phyloP scores from a whole-genome alignment of 192 early-diverging fungal species.

The Gorgonomyces haynaldii region DNA sequence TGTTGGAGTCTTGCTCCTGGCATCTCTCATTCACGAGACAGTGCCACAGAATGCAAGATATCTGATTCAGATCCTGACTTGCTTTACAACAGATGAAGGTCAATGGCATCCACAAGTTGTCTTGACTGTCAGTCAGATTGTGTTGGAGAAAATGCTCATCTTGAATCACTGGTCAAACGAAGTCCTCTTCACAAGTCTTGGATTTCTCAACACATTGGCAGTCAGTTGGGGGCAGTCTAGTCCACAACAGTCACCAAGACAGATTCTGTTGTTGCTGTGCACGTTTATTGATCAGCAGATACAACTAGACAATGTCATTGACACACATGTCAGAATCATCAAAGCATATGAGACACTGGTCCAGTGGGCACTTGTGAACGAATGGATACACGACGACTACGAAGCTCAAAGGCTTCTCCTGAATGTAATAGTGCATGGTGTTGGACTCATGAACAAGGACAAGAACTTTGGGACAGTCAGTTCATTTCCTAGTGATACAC shows the following conservation, averaged over 20 bases:
- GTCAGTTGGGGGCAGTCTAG: too few relatives aligned
- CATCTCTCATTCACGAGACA: slow-evolving; percentile 51
- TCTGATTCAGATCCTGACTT: slow-evolving; percentile 53
- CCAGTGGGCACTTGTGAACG: slow-evolving; percentile 58
- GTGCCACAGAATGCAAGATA: slow-evolving; percentile 53
- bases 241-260: too few relatives aligned
- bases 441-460: too few relatives aligned
- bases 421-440: slow-evolving; percentile 55
- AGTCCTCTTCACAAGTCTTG: slow-evolving; percentile 22
- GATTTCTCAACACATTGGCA: slow-evolving; percentile 55
- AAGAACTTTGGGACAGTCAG: too few relatives aligned
- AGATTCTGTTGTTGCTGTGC: slow-evolving; percentile 55
- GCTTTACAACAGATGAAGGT: slow-evolving; percentile 65
- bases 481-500: too few relatives aligned
- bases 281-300: slow-evolving; percentile 59
- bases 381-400: slow-evolving; percentile 67
- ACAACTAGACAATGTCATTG: slow-evolving; percentile 40
- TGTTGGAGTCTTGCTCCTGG: slow-evolving; percentile 54
- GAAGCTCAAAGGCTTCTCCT: slow-evolving; percentile 58
- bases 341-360: slow-evolving; percentile 64
- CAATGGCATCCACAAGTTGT: slow-evolving; percentile 61
- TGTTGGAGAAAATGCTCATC: slow-evolving; percentile 62
- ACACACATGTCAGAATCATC: slow-evolving; percentile 48
- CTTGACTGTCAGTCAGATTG: slow-evolving; percentile 50
- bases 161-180: slow-evolving; percentile 18